Evolutionary conservation across 108 stramenopile species (phyloP).

Genomic region (Cyclotella sp.): DNA sequence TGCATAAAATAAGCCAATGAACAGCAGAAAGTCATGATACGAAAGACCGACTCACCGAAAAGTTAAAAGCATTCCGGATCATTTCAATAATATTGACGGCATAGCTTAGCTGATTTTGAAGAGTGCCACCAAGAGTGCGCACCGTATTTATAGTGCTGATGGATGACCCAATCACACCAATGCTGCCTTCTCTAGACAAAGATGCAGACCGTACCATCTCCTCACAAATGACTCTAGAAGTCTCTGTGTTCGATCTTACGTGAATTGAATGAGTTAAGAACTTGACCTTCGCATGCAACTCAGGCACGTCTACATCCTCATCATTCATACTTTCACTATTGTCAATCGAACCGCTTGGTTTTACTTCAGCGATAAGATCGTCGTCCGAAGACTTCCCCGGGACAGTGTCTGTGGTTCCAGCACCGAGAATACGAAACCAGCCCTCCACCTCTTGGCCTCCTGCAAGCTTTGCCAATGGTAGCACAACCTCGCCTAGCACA

Average conservation of each 20-base stretch:
- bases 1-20: background rate
- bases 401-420: conserved; percentile 57
- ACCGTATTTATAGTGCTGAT: conserved; percentile 80
- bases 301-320: conserved; percentile 25
- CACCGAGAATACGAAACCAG: conserved; percentile 75
- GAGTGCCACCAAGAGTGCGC: conserved; percentile 64
- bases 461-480: conserved; percentile 72
- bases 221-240: conserved; percentile 53
- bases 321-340: conserved; percentile 33
- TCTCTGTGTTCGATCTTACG: conserved; percentile 14
- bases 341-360: conserved; percentile 38
- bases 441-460: conserved; percentile 63
- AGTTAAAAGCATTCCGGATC: conserved; percentile 77
- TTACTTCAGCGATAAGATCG: conserved; percentile 49
- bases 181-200: conserved; percentile 49
- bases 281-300: conserved; percentile 49
- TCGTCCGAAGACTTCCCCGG: conserved; percentile 41
- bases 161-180: conserved; percentile 77
- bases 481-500: conserved; percentile 74
- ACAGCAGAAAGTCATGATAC: background rate
- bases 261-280: conserved; percentile 24
- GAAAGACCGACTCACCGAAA: conserved; percentile 57
- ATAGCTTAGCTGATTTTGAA: conserved; percentile 73
- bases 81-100: conserved; percentile 76
- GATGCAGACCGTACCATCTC: conserved; percentile 66